phyloP scores from a whole-genome alignment of 2,329 filamentous ascomycete genomes.

The Neoscytalidium dimidiatum region DNA sequence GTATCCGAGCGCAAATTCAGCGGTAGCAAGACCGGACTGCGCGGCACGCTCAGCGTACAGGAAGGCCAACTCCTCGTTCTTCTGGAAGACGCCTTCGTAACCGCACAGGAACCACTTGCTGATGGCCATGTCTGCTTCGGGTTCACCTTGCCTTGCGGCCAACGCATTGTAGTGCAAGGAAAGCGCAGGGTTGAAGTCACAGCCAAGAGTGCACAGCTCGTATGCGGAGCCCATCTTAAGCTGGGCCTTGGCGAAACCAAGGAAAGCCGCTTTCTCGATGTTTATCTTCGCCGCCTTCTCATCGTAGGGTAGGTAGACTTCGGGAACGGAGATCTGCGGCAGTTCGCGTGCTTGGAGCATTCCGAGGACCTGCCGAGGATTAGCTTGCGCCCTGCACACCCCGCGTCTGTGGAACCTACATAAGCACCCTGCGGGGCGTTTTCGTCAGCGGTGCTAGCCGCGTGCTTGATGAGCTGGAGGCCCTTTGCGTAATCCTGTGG shows the following conservation, averaged over 20 bases:
- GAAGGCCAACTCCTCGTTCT: conserved; percentile 93
- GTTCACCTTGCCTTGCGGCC: conserved; percentile 86
- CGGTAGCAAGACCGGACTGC: conserved; percentile 76
- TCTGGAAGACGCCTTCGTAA: conserved; percentile 86
- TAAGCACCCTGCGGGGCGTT: conserved; percentile 97
- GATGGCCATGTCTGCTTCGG: conserved; percentile 92
- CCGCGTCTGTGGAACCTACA: conserved; percentile 37
- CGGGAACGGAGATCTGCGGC: conserved; percentile 84
- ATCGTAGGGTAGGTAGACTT: conserved; percentile 69
- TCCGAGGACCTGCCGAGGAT: conserved; percentile 66
- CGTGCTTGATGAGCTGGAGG: conserved; percentile 77
- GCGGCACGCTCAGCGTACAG: conserved; percentile 88
- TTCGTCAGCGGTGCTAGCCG: conserved; percentile 87
- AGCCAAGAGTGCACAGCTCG: conserved; percentile 89
- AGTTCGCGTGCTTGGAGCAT: conserved; percentile 91
- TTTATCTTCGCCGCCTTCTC: conserved; percentile 76
- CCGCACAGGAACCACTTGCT: conserved; percentile 99
- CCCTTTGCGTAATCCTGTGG: conserved; percentile 76
- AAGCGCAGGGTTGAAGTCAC: conserved; percentile 89
- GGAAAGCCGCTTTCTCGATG: conserved; percentile 93
- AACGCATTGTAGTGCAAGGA: conserved; percentile 96
- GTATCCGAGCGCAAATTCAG: conserved; percentile 95
- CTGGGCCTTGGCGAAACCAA: conserved; percentile 95
- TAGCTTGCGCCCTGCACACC: neutral
- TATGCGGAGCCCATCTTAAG: conserved; percentile 96